Base-by-base conservation (phyloP, 2,329 filamentous ascomycete genomes). In the Cordyceps farinosa region DNA sequence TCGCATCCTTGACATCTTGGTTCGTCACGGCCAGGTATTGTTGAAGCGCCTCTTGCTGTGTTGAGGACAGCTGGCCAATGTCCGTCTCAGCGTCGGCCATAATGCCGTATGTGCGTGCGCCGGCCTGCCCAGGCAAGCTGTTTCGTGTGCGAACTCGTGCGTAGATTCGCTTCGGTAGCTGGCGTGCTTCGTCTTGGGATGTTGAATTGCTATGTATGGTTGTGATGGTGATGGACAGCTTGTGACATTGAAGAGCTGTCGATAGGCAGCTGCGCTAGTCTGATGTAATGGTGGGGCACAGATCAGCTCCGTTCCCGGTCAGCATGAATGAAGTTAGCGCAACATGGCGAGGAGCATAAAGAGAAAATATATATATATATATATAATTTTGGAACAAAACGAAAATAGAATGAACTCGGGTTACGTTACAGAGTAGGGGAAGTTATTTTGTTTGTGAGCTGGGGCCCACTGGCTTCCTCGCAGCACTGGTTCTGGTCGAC, bases 1-100 rank as follows among this genome's bases (percentile, higher is more conserved):
- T 81, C 2, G 95, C 92, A 64, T 91, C 87, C 50, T 86, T 82
- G 51, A 87, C 75, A 29, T 92, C 88, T 76, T 97, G 92, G 69
- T 93, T 87, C 32, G 95, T 98, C 57, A 99, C 90, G 58, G 90
- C 85, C 17, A 88, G 91, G 76, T 92, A 97, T 72, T 96, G 94
- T 70, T 96, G 88, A 32, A 99, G 85, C 53, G 91, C 90, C 58
- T 89, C 85, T 75, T 92, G 92, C 79, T 98, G 92, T 68, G 84
- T 84, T 66, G 88, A 79, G 57, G 89, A 90, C 72, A 97, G 88
- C 76, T 88, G 83, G 70, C 83, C 83, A 70, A 90, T 81, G 74
- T 91, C 87, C 64, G 70, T 65, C 32, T 69, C 68, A 47, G 63
- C 67, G 67, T 77, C 74, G 38, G 75, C 72, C 76, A 77, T 77